A percentile compares a stretch with the other conserved stretches of the same genome.
phyloP scores from a whole-genome alignment of 1,139 yeast species.

The Geotrichum candidum region DNA sequence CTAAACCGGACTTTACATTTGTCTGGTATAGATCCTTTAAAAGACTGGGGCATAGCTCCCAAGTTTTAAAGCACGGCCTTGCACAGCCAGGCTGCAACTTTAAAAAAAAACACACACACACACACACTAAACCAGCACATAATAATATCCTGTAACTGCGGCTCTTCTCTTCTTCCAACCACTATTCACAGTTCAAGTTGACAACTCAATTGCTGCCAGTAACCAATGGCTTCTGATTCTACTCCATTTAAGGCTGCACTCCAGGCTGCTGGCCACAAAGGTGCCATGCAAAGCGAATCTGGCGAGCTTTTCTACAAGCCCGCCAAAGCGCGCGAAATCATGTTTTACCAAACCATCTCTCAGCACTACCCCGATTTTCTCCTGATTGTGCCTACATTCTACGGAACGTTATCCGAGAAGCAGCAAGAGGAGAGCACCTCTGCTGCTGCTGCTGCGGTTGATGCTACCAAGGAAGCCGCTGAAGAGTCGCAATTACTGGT shows the following conservation, averaged over 20 bases:
- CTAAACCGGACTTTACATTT: too few relatives aligned
- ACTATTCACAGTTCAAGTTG: background rate
- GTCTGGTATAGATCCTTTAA: too few relatives aligned
- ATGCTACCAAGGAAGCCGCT: conserved; percentile 16
- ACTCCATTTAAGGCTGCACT: conserved; percentile 21
- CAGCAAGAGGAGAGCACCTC: background rate
- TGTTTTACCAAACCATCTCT: conserved; percentile 50
- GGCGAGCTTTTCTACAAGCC: conserved; percentile 72
- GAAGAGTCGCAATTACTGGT: conserved; percentile 15
- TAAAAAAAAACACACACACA: too few relatives aligned
- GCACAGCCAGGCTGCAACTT: too few relatives aligned
- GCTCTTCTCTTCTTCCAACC: background rate
- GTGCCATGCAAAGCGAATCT: conserved; percentile 54
- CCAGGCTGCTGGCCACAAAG: conserved; percentile 90
- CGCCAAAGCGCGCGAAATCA: conserved; percentile 56
- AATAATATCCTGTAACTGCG: background rate
- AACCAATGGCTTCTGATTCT: background rate
- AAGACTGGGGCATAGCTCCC: too few relatives aligned
- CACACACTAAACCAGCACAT: too few relatives aligned
- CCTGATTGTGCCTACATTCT: conserved; percentile 36
- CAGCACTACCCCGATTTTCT: conserved; percentile 24
- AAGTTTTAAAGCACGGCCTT: too few relatives aligned
- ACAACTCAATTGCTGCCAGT: background rate
- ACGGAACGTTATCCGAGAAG: conserved; percentile 36
- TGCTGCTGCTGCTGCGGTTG: conserved; percentile 9